Evolutionary conservation across 2,329 filamentous ascomycete species (phyloP), one percentile per base, ranked within the genome.

Genomic region (Gnomoniopsis sp.): DNA sequence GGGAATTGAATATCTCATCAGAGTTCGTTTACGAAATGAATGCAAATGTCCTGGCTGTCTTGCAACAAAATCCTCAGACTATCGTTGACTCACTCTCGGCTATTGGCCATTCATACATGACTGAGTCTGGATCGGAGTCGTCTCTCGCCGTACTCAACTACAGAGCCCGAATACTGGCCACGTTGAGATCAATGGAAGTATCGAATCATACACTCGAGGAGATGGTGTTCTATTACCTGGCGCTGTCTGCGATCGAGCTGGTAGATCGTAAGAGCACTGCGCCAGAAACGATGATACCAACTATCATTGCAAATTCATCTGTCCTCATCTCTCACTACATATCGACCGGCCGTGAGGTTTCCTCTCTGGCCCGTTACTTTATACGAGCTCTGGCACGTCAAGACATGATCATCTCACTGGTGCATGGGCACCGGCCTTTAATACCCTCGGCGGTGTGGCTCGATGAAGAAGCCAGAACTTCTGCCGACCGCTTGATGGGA

Each of bases 11-110:
- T 43, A 68, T 71, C n/a, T 65, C 66, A 19, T 47, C 60, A 6
- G 68, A 71, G 46, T 71, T 71, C 44, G 64, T 70, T 22, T 52
- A 67, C 30, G 69, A 71, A 62, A 71, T 71, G 70, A 71, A 71
- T 49, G 64, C 67, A 17, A 65, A 65, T 53, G 67, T 70, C 1
- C 49, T 71, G 15, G 55, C 65, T 55, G 64, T 71, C 17, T 63
- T 71, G 21, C 67, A 71, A 47, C 59, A 65, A 10, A 67, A 67
- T 43, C 68, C 69, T 10, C 60, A 62, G 14, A 65, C 65, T 8
- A 64, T 70, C n/a, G 64, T 64, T 8, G 69, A 71, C 41, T 60
- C 66, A 1, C 58, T 71, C 12, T 70, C 65, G 22, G 68, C 67
- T 10, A 69, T 71, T 43, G 70, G 70, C 0, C 65, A 69, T 44